Evolutionary conservation across 306 rosid genomes (phyloP).

Genomic region (Cucurbita pepo): DNA sequence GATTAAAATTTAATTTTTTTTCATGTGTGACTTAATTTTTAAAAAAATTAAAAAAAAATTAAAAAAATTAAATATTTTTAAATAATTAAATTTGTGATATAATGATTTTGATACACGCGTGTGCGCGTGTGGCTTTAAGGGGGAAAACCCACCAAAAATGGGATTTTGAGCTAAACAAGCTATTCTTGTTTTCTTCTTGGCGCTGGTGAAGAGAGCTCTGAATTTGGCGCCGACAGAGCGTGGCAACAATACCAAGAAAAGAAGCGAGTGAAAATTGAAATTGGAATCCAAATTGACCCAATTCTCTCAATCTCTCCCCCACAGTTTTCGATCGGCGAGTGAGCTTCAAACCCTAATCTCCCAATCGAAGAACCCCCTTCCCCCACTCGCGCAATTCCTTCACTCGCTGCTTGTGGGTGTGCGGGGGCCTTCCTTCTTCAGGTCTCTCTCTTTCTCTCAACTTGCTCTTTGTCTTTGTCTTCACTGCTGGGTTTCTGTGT

Average conservation of each 20-base stretch:
- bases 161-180: too few relatives aligned
- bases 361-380: not conserved
- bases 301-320: not conserved
- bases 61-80: too few relatives aligned
- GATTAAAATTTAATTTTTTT: too few relatives aligned
- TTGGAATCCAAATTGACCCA: not conserved
- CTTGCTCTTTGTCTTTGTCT: not conserved
- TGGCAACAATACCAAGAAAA: not conserved
- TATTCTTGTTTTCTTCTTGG: too few relatives aligned
- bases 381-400: conserved; percentile 29
- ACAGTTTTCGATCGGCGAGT: conserved; percentile 4
- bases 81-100: too few relatives aligned
- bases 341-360: conserved; percentile 13
- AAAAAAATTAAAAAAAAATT: too few relatives aligned
- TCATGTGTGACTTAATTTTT: too few relatives aligned
- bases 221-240: not conserved
- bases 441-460: conserved; percentile 3
- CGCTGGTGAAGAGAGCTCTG: not conserved
- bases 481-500: not conserved
- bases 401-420: conserved; percentile 10
- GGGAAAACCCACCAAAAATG: too few relatives aligned
- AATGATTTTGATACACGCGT: too few relatives aligned
- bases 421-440: not conserved
- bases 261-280: conserved; percentile 6
- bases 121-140: too few relatives aligned